Evolutionary conservation across 1,284 basidiomycete genomes (phyloP), one percentile per base, ranked within the genome.

Genomic region (Pascua sp.): DNA sequence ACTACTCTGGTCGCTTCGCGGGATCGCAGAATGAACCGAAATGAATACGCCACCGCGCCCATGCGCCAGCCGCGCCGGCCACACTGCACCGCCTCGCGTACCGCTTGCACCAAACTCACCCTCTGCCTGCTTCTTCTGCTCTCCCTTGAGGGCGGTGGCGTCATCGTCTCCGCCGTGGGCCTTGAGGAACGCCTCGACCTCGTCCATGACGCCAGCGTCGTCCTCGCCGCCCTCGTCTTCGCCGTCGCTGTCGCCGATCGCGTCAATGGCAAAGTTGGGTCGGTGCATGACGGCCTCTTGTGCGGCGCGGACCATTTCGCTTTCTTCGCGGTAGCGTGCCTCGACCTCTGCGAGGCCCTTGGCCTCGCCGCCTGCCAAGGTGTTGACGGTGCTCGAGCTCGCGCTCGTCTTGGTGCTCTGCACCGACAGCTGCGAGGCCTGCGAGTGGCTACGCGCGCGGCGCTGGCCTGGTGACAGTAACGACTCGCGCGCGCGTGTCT

Each of bases 181-280:
- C 70, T 94, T 91, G 52, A 95, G 79, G 82, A 94, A 94, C 2
- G 91, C 91, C 71, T 95, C 91, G 53, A 91, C 89, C 81, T 95
- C 91, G 65, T 93, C 90, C 85, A 95, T 84, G 50, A 94, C 88
- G 8, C 72, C 78, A 53, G 83, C 84, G 68, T 91, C 90, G 60
- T 83, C 83, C 52, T 79, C 82, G 9, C 74, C 72, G 15, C 67
- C 70, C 41, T 69, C 77, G 18, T 68, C 83, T 48, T 86, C 84
- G 18, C 86, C 87, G 47, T 90, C 87, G 13, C 87, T 88, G 64
- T 91, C 89, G 55, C 86, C 87, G 5, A 87, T 90, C 73, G 92
- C 90, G 70, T 97, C 93, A 65, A 96, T 95, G 2, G 91, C 91
- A 74, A 96, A 97, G 61, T 88, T 87, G 41, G 90, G 91, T 49